These are phyloP conservation scores for Agaricus bisporus DNA, from an alignment of 768 basidiomycete genomes.

Conservation along the genomic window DNA sequence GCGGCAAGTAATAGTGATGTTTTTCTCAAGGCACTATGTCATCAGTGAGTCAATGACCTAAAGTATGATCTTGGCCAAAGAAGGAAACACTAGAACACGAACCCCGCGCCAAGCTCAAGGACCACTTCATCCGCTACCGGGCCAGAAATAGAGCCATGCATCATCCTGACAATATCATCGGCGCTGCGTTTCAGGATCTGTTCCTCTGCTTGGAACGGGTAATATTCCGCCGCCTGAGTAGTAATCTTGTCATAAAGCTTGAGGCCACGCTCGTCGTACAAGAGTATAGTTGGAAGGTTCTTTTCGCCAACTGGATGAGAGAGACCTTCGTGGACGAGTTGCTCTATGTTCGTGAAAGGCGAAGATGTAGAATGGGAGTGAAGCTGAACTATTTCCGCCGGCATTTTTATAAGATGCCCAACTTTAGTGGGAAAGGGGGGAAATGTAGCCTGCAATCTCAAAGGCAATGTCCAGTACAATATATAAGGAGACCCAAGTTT, in stretches of 20 bases:
- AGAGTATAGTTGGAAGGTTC: slow-evolving; percentile 71
- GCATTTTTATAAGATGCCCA: slow-evolving; percentile 22
- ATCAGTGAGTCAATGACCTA: neutral
- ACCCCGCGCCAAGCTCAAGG: slow-evolving; percentile 40
- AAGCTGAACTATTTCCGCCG: slow-evolving; percentile 46
- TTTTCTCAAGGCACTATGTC: slow-evolving; percentile 72
- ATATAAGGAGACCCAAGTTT: too few species aligned
- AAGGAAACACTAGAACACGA: neutral
- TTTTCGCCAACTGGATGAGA: slow-evolving; percentile 47
- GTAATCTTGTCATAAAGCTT: slow-evolving; percentile 85
- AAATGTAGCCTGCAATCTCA: neutral
- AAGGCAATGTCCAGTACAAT: too few species aligned
- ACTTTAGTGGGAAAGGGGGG: neutral
- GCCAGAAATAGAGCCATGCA: slow-evolving; percentile 45
- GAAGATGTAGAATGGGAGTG: slow-evolving; percentile 30
- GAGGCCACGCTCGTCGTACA: slow-evolving; percentile 86
- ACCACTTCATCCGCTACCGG: slow-evolving; percentile 47
- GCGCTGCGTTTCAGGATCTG: slow-evolving; percentile 70
- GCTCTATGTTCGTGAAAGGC: slow-evolving; percentile 29
- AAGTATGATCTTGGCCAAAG: neutral
- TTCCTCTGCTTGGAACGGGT: slow-evolving; percentile 86
- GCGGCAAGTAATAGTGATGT: slow-evolving; percentile 79
- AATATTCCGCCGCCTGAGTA: slow-evolving; percentile 75
- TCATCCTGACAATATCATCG: slow-evolving; percentile 66
- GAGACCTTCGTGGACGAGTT: slow-evolving; percentile 51